Conservation (phyloP, 2,329 filamentous ascomycete genomes). For the Onygena corvina region DNA sequence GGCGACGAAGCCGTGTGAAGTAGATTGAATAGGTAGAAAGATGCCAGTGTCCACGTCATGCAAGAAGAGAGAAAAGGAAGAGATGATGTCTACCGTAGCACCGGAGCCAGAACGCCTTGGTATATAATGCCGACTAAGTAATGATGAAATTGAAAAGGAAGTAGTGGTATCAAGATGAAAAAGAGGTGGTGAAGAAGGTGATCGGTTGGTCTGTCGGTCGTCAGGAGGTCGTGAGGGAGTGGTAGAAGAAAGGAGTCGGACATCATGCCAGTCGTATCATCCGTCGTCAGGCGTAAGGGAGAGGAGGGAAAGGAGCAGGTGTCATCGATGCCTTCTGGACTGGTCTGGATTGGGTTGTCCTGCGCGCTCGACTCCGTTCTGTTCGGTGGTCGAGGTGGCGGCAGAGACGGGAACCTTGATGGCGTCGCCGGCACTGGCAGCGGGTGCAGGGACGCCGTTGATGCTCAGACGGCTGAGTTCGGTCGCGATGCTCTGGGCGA, state of each 20-base stretch:
- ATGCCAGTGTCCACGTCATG: constrained; percentile 1
- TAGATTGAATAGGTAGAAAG: not conserved
- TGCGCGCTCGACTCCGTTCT: constrained; percentile 24
- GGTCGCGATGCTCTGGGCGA: constrained; percentile 34
- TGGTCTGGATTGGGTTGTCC: constrained; percentile 26
- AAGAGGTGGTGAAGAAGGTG: not conserved
- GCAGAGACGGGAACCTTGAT: constrained; percentile 29
- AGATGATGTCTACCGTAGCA: constrained; percentile 5
- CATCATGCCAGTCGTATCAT: too few species aligned
- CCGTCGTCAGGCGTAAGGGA: constrained; percentile 2
- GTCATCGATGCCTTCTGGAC: constrained; percentile 25
- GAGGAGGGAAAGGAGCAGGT: not conserved
- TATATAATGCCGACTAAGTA: constrained; percentile 6
- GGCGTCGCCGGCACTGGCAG: constrained; percentile 23
- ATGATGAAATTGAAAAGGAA: not conserved
- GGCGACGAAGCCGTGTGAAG: not conserved
- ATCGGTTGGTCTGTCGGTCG: not conserved
- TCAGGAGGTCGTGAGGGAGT: too few species aligned
- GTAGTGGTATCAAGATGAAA: not conserved
- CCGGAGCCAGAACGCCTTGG: constrained; percentile 8
- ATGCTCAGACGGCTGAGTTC: constrained; percentile 36
- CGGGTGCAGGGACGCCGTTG: constrained; percentile 16
- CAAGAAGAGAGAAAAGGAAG: not conserved
- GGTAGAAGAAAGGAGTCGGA: not conserved
- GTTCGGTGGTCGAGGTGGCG: constrained; percentile 17